Base-by-base conservation (phyloP, 345 rosid genomes). In the Eucalyptus curtisii region DNA sequence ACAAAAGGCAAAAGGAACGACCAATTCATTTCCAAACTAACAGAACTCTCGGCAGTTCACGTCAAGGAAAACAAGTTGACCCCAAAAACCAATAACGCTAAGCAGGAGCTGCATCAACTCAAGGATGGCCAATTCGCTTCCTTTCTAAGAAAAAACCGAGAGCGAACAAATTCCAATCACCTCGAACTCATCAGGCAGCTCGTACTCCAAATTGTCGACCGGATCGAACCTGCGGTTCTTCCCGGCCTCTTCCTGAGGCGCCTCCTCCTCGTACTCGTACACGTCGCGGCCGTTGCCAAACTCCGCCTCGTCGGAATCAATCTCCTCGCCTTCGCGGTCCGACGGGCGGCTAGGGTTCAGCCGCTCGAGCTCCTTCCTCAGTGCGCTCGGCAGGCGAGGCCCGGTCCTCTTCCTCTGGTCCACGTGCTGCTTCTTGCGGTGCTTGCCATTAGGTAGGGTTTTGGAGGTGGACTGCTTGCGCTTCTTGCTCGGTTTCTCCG, bases 211-310 rank as follows among this genome's bases (percentile, higher is more conserved):
- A 88, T 96, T 97, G 71, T 94, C 94, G 7, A 95, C 96, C 9
- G 90, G 90, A 91, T 95, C 99, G 53, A 90, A 97, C 5, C 99
- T 95, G 86, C 94, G 95, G 90, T 97, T 97, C 93, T 92, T 97
- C 88, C 88, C 87, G 15, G 97, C 93, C 89, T 96, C 99, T 91
- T 97, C 99, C 88, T 94, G 94, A 8, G 99, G 90, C 37, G 94
- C 91, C 87, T 89, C 95, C 89, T 96, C 99, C 88, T 96, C 99
- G 88, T 97, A 97, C 93, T 97, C 98, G 80, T 97, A 97, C 44
- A 97, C 53, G 86, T 95, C 98, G 89, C 90, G 88, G 2, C 42
- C 59, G 49, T 2, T 7, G 68, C 50, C 31, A 4, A 82, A 31
- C 48, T 88, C 53, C 82, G 61, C 94, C 50, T 92, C 95, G 61